Evolutionary conservation across 1,284 basidiomycete species (phyloP).

Genomic region (Moesziomyces parantarcticus): DNA sequence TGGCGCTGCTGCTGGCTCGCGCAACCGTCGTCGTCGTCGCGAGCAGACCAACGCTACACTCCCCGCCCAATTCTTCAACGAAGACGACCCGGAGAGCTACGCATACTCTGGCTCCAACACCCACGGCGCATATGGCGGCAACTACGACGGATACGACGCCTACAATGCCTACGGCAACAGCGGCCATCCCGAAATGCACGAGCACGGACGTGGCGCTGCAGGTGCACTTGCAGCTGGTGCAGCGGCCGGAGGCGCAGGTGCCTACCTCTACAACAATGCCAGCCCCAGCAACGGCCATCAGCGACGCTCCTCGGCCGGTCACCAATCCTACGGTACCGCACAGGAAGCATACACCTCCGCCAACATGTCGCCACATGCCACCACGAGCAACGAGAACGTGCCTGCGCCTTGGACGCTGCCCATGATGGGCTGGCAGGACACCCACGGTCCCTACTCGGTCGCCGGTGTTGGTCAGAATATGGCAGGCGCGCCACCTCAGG

Average conservation of each 20-base stretch:
- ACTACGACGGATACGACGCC: slow-evolving; percentile 27
- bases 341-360: slow-evolving; percentile 22
- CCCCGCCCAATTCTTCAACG: slow-evolving; percentile 44
- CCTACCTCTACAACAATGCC: slow-evolving; percentile 27
- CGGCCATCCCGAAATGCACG: slow-evolving; percentile 40
- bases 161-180: slow-evolving; percentile 23
- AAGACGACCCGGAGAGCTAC: slow-evolving; percentile 45
- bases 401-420: slow-evolving; percentile 43
- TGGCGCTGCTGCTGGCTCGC: slow-evolving; percentile 25
- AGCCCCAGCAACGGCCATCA: slow-evolving; percentile 12
- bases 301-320: slow-evolving; percentile 35
- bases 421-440: slow-evolving; percentile 46
- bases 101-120: slow-evolving; percentile 22
- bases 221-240: slow-evolving; percentile 43
- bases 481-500: slow-evolving; percentile 20
- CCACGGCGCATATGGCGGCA: slow-evolving; percentile 22
- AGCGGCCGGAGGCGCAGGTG: slow-evolving; percentile 33
- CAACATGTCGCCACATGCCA: slow-evolving; percentile 33
- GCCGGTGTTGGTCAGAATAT: slow-evolving; percentile 37
- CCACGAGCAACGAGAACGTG: slow-evolving; percentile 13
- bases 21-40: slow-evolving; percentile 20
- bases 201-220: slow-evolving; percentile 19
- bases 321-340: slow-evolving; percentile 22
- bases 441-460: slow-evolving; percentile 33
- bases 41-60: slow-evolving; percentile 43